Conservation (phyloP, 106 monocot genomes). For the Allium sativum region DNA sequence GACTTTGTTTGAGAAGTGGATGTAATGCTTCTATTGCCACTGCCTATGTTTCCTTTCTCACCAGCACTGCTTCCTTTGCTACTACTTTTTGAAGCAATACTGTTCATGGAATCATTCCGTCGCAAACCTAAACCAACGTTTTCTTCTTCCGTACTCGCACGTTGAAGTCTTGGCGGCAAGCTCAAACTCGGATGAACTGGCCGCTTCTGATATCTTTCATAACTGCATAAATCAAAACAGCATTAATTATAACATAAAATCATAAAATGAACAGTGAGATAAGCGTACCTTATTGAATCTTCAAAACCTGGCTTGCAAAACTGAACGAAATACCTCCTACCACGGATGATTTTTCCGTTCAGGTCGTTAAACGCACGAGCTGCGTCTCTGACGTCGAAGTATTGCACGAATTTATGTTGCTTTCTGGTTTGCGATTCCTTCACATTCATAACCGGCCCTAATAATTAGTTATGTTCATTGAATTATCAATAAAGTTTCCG, state of each 20-base stretch:
- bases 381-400: constrained; percentile 87
- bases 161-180: constrained; percentile 4
- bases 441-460: constrained; percentile 81
- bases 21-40: neutral
- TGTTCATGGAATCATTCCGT: constrained; percentile 2
- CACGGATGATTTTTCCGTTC: constrained; percentile 45
- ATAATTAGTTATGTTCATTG: neutral
- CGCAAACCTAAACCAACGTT: constrained; percentile 1
- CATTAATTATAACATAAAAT: neutral
- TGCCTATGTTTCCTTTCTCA: neutral
- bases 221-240: neutral
- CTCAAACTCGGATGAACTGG: neutral
- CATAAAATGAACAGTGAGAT: neutral
- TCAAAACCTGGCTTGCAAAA: constrained; percentile 26
- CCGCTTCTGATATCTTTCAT: neutral
- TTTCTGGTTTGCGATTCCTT: constrained; percentile 47
- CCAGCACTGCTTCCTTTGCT: constrained; percentile 7
- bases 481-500: neutral
- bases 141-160: neutral
- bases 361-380: constrained; percentile 49
- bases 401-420: constrained; percentile 64
- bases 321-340: constrained; percentile 32
- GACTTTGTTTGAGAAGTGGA: constrained; percentile 18
- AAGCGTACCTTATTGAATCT: neutral
- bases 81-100: constrained; percentile 6